A percentile compares a stretch with the other conserved stretches of the same genome.
These are phyloP conservation scores for Coelastrella sp. DNA, from an alignment of 139 green algal species.

Conservation along the genomic window DNA sequence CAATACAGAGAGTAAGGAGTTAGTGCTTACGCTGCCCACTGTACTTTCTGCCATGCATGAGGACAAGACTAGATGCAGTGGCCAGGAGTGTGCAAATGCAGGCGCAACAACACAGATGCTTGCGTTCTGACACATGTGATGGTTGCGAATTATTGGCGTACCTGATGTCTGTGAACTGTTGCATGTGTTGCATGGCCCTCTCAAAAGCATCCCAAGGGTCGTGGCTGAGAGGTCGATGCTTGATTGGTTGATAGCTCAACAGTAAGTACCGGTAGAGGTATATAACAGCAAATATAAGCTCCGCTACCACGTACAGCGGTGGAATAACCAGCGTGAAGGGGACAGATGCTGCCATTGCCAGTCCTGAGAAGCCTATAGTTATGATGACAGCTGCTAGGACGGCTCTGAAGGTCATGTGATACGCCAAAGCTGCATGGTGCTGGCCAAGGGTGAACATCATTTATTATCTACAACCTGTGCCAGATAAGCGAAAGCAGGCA, in stretches of 20 bases:
- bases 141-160: not conserved
- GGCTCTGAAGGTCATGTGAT: constrained; percentile 1
- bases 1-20: not conserved
- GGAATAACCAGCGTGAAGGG: not conserved
- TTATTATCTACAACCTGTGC: not conserved
- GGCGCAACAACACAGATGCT: too few relatives aligned
- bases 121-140: too few relatives aligned
- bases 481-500: too few relatives aligned
- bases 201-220: constrained; percentile 4
- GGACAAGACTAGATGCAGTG: not conserved
- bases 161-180: constrained; percentile 24
- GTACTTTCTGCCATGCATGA: not conserved
- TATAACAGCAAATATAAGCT: constrained; percentile 29
- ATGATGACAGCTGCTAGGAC: not conserved
- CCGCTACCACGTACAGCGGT: constrained; percentile 5
- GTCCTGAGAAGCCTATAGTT: not conserved
- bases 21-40: too few relatives aligned
- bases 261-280: constrained; percentile 19
- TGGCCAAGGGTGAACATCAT: not conserved
- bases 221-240: constrained; percentile 38
- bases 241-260: constrained; percentile 35
- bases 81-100: too few relatives aligned
- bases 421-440: not conserved
- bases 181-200: constrained; percentile 17
- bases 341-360: not conserved